phyloP scores from a whole-genome alignment of 306 rosid species.

The Echinosophora koreensis region DNA sequence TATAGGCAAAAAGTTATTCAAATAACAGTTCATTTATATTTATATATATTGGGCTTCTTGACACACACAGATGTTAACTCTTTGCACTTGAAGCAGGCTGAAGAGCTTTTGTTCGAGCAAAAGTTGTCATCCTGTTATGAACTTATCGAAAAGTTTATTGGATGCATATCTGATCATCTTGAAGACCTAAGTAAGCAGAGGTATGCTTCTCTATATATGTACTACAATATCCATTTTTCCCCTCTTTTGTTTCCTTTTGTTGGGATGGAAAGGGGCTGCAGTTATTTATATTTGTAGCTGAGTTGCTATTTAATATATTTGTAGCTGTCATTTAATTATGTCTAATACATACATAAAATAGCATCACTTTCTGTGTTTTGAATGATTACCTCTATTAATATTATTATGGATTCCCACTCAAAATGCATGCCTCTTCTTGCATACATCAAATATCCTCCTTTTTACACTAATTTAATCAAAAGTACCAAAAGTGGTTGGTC shows the following conservation, averaged over 20 bases:
- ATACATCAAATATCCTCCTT: neutral
- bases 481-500: no score
- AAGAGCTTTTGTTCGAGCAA: constrained; percentile 67
- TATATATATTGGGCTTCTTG: no score
- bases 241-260: constrained; percentile 3
- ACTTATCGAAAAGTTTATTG: constrained; percentile 59
- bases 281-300: neutral
- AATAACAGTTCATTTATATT: no score
- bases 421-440: neutral
- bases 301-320: neutral
- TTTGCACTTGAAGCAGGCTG: constrained; percentile 59
- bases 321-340: neutral
- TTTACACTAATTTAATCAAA: no score
- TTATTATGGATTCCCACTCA: neutral
- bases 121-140: constrained; percentile 62
- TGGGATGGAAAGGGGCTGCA: neutral
- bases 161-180: constrained; percentile 60
- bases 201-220: constrained; percentile 48
- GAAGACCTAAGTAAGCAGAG: constrained; percentile 64
- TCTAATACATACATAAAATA: constrained; percentile 4
- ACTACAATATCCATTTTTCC: neutral
- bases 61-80: neutral
- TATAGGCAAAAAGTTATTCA: no score
- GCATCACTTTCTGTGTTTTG: neutral
- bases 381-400: neutral